phyloP scores from a whole-genome alignment of 2,329 filamentous ascomycete species.

The Eutypella sp. region DNA sequence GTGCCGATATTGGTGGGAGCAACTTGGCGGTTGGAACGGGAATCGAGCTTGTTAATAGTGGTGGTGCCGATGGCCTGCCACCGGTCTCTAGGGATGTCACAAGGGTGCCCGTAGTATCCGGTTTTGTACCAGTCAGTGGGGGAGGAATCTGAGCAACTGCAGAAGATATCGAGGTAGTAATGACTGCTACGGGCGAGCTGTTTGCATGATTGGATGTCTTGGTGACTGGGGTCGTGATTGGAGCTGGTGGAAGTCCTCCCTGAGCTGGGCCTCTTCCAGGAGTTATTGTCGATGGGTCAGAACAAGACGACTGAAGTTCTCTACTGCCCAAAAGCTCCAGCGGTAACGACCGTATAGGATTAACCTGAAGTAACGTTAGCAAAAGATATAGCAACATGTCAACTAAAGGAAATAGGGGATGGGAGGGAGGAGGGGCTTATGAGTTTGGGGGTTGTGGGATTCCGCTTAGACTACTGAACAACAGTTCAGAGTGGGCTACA shows the following conservation, averaged over 20 bases:
- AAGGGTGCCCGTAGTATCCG: constrained; percentile 29
- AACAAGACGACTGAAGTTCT: constrained; percentile 1
- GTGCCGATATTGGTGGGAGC: constrained; percentile 9
- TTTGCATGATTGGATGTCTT: constrained; percentile 16
- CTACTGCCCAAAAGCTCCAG: constrained; percentile 6
- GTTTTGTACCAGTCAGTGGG: constrained; percentile 18
- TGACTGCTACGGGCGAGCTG: constrained; percentile 23
- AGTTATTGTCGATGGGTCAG: constrained; percentile 2
- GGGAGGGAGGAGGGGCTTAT: constrained; percentile 1
- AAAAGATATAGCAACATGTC: constrained; percentile 20
- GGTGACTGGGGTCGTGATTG: constrained; percentile 4
- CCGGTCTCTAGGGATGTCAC: constrained; percentile 26
- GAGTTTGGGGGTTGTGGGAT: constrained; percentile 5
- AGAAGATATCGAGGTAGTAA: constrained; percentile 25
- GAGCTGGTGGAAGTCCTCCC: constrained; percentile 12
- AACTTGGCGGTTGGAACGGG: constrained; percentile 33
- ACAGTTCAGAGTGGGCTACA: too few species aligned
- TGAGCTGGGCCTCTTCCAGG: constrained; percentile 4
- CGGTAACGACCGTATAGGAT: constrained; percentile 14
- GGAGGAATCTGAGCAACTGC: constrained; percentile 31
- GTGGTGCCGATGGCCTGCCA: constrained; percentile 16
- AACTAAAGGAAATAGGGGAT: constrained; percentile 2
- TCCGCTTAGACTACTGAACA: too few species aligned
- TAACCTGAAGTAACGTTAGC: constrained; percentile 24
- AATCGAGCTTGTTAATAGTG: constrained; percentile 29